Evolutionary conservation across 331 rosid species (phyloP), one percentile per base, ranked within the genome.

Genomic region (Acacia pycnantha): DNA sequence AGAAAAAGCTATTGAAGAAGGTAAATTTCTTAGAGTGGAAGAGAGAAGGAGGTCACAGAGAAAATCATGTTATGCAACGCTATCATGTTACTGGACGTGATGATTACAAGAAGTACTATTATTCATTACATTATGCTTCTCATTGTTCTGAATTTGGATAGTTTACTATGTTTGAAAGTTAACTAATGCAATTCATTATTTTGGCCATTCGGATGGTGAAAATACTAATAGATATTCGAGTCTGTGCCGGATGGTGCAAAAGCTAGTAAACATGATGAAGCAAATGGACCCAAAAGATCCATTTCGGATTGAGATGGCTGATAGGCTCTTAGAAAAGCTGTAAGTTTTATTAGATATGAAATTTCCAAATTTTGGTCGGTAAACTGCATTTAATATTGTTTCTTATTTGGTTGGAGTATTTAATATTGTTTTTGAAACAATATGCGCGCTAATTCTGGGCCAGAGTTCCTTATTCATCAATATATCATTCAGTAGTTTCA

Each of bases 1-100:
- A 95, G 89, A 82, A 90, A n/a, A 95, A 90, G 91, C 92, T 95
- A n/a, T 73, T 95, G 88, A 93, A 88, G 92, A 95, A 90, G 84
- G 94, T 93, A 0, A 89, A 95, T 84, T 92, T 93, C 79, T 81
- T 93, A 82, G 92, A 88, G 37, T 95, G 98, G 98, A 95, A 95
- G 86, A 89, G 95, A 74, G 98, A 95, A 86, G 90, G 88, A 48
- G 92, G 93, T 56, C 94, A 90, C 78, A 86, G 98, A 79, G 99
- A 95, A 87, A 82, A 88, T 21, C 75, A 37, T 27, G 88, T 93
- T 75, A 89, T 95, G 91, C 97, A 79, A 66, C 86, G 95, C 11
- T 91, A 90, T 81, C 92, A 83, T 77, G 50, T 93, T 26, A 92
- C 93, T 26, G 91, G 87, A 14, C 97, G 98, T 2, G 98, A 95